Base-by-base conservation (phyloP, 2,329 filamentous ascomycete genomes). In the Coleophoma eucalyptorum region DNA sequence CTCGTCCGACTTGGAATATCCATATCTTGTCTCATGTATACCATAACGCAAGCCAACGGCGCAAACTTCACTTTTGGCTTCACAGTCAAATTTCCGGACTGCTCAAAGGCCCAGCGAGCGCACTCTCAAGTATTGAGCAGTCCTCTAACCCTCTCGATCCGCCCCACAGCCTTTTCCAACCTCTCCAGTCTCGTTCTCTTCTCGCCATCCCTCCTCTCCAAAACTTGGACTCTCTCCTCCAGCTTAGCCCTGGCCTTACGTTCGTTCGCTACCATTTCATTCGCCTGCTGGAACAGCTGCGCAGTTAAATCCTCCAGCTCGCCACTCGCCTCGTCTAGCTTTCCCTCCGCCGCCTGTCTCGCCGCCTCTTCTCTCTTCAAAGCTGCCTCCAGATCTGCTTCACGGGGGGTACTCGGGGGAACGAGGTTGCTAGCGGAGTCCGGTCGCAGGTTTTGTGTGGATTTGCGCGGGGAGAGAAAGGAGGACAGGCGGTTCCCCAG, bases 231-330 rank as follows among this genome's bases (percentile, higher is more conserved):
- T 37, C 87, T 73, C 65, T 87, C 83, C 70, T 91, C 87, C 20
- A 94, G 75, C 62, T 78, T 80, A 5, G 86, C 87, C 52, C 87
- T 73, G 33, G 86, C 86, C 50, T 82, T 78, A 41, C 89, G 74
- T 73, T 94, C 89, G 16, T 79, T 75, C 2, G 89, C 88, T 18
- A 94, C 89, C 89, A 94, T 94, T 70, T 91, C 84, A 66, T 94
- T 94, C 47, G 89, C 89, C 72, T 92, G 85, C 70, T 89, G 84
- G 66, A 94, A 94, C 49, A 94, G 72, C 46, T 79, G 80, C 18
- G 81, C 86, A 62, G 81, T 89, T 56, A 94, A 73, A 69, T 94
- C 89, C 69, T 93, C 89, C 18, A 93, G 79, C 72, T 94, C 89
- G 12, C 73, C 76, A 62, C 81, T 84, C 46, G 88, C 86, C 46